Base-by-base conservation (phyloP, 2,329 filamentous ascomycete species). In the Microdochium trichocladiopsis region DNA sequence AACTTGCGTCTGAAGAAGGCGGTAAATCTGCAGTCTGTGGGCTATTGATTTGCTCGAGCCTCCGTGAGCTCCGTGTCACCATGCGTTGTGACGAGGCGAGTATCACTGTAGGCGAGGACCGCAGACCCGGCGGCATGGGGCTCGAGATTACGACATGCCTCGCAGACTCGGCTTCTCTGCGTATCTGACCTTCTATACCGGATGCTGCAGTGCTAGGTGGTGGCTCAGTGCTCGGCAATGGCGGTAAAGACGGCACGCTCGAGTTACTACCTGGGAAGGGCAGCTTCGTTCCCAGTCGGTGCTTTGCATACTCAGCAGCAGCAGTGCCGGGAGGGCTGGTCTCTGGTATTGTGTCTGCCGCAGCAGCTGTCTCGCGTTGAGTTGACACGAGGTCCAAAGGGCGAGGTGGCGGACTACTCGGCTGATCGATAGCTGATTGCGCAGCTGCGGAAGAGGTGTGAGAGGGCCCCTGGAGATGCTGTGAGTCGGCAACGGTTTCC, bases 401-500 rank as follows among this genome's bases (percentile, higher is more conserved):
- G n/a, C 41, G 18, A 8, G 12, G 14, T 23, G 41, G 41, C 12
- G 28, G 50, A 10, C 49, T 50, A 49, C 24, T 51, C 8, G 52
- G 50, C 25, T 49, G 49, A 14, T 50, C 23, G 16, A 16, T 12
- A 50, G 48, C n/a, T 21, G 11, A 21, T 16, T 52, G 54, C n/a
- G 52, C 51, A 10, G 41, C 6, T 9, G n/a, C n/a, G n/a, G n/a
- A n/a, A n/a, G n/a, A n/a, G n/a, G n/a, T n/a, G n/a, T n/a, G n/a
- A n/a, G n/a, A n/a, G n/a, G n/a, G n/a, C n/a, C 22, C 18, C 6
- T 45, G 41, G 22, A 18, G 4, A 18, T 64, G 61, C 49, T 67
- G 65, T 3, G 64, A 66, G 50, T 67, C 64, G 11, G 56, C 61
- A 16, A 66, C 61, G 6, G 64, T 66, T 53, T 66, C 62, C 51